phyloP scores from a whole-genome alignment of 805 yeast genomes.

The Ogataea paraovalis region DNA sequence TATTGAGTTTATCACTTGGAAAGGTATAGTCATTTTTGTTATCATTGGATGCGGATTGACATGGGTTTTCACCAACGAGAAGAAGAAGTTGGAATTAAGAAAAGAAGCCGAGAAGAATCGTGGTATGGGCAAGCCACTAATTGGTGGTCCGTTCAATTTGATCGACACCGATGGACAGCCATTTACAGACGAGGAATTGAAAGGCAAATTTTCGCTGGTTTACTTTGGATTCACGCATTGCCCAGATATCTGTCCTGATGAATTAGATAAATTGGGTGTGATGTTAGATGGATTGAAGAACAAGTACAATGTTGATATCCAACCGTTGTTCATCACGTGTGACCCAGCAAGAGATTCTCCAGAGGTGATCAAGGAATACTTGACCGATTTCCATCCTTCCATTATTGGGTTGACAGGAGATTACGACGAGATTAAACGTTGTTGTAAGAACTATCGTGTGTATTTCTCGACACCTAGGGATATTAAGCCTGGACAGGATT shows the following conservation, averaged over 20 bases:
- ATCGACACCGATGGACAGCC: conserved; percentile 64
- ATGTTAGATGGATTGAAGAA: conserved; percentile 59
- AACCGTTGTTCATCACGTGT: conserved; percentile 91
- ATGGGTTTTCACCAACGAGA: conserved; percentile 69
- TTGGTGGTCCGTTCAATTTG: conserved; percentile 86
- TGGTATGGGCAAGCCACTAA: conserved; percentile 86
- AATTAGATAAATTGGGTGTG: conserved; percentile 83
- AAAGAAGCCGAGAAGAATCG: conserved; percentile 80
- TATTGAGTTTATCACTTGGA: conserved; percentile 81
- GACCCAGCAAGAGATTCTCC: conserved; percentile 96
- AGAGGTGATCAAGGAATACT: conserved; percentile 74
- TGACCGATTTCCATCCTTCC: conserved; percentile 84
- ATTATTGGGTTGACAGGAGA: conserved; percentile 90
- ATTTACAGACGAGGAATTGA: conserved; percentile 74
- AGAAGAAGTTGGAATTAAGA: conserved; percentile 66
- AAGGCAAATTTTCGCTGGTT: conserved; percentile 76
- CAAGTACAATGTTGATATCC: conserved; percentile 53
- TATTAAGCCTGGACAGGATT: conserved; percentile 93
- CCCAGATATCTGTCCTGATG: conserved; percentile 99
- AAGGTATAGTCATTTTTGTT: conserved; percentile 65
- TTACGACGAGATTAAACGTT: conserved; percentile 75
- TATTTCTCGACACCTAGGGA: conserved; percentile 96
- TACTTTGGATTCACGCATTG: conserved; percentile 97
- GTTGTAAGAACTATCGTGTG: conserved; percentile 88
- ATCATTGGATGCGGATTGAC: conserved; percentile 70